Conservation (phyloP, 495 filamentous ascomycete species). For the Chaetomium tenue region DNA sequence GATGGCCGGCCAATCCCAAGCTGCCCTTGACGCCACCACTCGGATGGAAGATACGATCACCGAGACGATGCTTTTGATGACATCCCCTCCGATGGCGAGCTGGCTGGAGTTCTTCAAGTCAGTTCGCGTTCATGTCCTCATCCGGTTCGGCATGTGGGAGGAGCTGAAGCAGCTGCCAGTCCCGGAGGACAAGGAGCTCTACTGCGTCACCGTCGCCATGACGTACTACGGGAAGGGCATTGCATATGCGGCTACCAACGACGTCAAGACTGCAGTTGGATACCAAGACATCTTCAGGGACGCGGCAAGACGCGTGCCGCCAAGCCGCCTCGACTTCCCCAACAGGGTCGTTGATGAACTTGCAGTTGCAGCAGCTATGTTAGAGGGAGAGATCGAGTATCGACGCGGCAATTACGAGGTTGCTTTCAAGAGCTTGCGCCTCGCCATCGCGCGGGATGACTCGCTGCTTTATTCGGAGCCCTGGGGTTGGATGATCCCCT, state of each 20-base stretch:
- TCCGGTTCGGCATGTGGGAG: constrained; percentile 1
- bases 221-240: constrained; percentile 1
- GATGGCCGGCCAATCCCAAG: background rate
- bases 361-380: background rate
- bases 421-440: background rate
- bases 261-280: background rate
- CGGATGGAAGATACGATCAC: background rate
- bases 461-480: background rate
- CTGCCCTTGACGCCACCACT: background rate
- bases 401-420: background rate
- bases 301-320: background rate
- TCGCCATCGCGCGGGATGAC: background rate
- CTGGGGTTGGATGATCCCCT: background rate
- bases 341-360: background rate
- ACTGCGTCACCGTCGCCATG: constrained; percentile 4
- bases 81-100: background rate
- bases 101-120: constrained; percentile 2
- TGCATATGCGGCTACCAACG: background rate
- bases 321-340: background rate
- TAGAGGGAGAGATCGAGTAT: background rate
- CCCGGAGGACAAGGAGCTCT: background rate
- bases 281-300: background rate
- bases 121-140: background rate
- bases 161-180: background rate
- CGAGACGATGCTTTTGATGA: background rate